Evolutionary conservation across 805 yeast species (phyloP).

Genomic region (Wickerhamiella azyma): DNA sequence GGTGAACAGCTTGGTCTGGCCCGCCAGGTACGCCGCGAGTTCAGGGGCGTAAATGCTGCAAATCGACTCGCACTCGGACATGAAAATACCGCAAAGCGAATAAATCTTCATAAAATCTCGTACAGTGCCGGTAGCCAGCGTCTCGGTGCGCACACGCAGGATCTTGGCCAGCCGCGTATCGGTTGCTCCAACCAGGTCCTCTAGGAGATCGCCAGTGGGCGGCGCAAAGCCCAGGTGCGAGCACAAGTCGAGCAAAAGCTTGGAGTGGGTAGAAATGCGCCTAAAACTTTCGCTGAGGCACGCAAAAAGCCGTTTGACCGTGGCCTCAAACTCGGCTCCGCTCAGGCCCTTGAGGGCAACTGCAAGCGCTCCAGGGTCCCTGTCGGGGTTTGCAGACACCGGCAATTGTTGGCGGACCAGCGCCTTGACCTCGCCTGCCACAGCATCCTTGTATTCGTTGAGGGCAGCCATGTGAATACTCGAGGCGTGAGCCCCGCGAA

Average conservation of each 20-base stretch:
- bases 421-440: conserved; percentile 57
- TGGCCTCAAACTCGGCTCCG: conserved; percentile 59
- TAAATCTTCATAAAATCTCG: conserved; percentile 56
- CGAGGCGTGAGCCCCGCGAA: conserved; percentile 47
- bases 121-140: conserved; percentile 42
- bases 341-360: conserved; percentile 47
- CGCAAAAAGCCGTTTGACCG: conserved; percentile 49
- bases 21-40: conserved; percentile 53
- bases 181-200: conserved; percentile 52
- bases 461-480: conserved; percentile 51
- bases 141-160: conserved; percentile 61
- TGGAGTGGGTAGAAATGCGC: conserved; percentile 66
- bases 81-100: conserved; percentile 50
- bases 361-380: conserved; percentile 20
- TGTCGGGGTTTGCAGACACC: neutral
- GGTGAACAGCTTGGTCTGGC: conserved; percentile 50
- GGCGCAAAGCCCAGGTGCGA: conserved; percentile 37
- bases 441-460: conserved; percentile 48
- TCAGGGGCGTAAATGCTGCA: conserved; percentile 52
- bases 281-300: conserved; percentile 59
- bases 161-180: conserved; percentile 70
- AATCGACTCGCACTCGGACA: conserved; percentile 71
- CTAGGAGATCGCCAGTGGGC: conserved; percentile 53
- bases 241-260: conserved; percentile 59
- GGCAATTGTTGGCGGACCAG: conserved; percentile 60